Conservation (phyloP, 768 basidiomycete species). For the Tylopilus sp. region DNA sequence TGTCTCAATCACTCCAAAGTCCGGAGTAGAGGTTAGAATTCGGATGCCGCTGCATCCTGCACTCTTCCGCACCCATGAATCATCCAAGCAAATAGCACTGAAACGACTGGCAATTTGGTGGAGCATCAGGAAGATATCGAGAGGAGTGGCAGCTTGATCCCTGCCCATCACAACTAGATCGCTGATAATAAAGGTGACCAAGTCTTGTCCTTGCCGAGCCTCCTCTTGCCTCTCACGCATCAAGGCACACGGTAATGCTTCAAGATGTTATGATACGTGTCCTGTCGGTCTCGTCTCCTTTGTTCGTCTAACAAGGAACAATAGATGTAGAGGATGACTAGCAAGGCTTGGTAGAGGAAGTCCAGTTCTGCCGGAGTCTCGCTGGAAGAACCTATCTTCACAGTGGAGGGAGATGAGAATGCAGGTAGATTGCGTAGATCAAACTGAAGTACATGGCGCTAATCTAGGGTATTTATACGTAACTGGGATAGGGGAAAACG, state of each 20-base stretch:
- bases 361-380: too few species aligned
- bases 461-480: too few species aligned
- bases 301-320: too few species aligned
- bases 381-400: too few species aligned
- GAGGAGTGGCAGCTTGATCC: conserved; percentile 43
- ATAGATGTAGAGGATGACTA: too few species aligned
- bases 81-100: conserved; percentile 84
- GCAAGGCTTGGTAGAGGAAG: too few species aligned
- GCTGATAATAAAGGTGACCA: conserved; percentile 61
- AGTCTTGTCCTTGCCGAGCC: conserved; percentile 51
- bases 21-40: conserved; percentile 69
- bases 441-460: too few species aligned
- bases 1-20: conserved; percentile 66
- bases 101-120: conserved; percentile 84
- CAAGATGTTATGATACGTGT: too few species aligned
- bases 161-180: conserved; percentile 60
- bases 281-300: too few species aligned
- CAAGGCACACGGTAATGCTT: conserved; percentile 73
- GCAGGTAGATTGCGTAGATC: too few species aligned
- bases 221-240: conserved; percentile 64
- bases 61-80: conserved; percentile 84
- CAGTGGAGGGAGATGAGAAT: too few species aligned
- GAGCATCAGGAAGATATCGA: conserved; percentile 63
- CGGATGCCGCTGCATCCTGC: conserved; percentile 87
- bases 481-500: too few species aligned